Percentiles rank a stretch among this genome's conserved stretches.
These are phyloP conservation scores for Metschnikowia reukaufii DNA, from an alignment of 805 yeast species.

Conservation along the genomic window DNA sequence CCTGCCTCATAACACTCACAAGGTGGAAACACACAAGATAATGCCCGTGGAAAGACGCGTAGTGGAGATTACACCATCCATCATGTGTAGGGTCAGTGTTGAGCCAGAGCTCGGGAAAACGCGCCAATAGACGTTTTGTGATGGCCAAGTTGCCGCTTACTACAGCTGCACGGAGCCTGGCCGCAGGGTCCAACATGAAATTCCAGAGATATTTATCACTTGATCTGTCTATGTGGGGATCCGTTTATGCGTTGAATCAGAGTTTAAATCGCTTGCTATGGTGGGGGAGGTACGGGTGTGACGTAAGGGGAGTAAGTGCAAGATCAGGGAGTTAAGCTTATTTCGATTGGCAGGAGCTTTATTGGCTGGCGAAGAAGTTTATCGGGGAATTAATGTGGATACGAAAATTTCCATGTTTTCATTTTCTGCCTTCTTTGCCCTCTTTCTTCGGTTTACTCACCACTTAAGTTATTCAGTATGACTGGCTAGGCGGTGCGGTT, in stretches of 20 bases:
- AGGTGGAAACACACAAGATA: conserved; percentile 64
- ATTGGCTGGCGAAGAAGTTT: no score
- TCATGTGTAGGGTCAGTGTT: conserved; percentile 60
- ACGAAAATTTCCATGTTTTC: no score
- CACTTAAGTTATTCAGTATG: no score
- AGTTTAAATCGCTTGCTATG: neutral
- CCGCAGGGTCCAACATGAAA: conserved; percentile 58
- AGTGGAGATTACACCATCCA: conserved; percentile 85
- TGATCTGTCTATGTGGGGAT: no score
- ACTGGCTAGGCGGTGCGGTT: no score
- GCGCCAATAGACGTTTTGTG: conserved; percentile 61
- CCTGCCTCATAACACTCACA: conserved; percentile 43
- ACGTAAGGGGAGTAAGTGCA: neutral
- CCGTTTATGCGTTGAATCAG: no score
- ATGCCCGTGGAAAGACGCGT: conserved; percentile 73
- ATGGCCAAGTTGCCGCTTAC: conserved; percentile 60
- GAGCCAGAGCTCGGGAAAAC: conserved; percentile 68
- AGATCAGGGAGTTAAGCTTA: no score
- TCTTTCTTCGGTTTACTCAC: no score
- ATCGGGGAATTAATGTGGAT: no score
- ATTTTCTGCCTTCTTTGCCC: no score
- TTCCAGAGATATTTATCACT: neutral
- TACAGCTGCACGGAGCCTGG: conserved; percentile 68
- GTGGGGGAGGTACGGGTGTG: neutral
- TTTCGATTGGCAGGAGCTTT: no score